These are phyloP conservation scores for Limonium bicolor DNA, from an alignment of 148 eudicot genomes.

Conservation along the genomic window DNA sequence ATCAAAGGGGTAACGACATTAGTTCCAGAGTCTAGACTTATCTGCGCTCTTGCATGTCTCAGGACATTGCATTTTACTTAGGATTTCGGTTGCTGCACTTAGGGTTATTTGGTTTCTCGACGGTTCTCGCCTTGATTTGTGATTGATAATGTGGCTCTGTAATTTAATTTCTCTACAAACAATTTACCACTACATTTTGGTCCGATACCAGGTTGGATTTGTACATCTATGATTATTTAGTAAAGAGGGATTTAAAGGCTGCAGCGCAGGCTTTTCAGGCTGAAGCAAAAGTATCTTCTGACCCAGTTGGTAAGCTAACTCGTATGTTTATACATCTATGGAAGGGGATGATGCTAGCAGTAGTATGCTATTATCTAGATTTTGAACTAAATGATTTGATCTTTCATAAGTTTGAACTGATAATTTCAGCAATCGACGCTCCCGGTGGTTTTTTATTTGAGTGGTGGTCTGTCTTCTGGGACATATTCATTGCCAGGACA, in stretches of 20 bases:
- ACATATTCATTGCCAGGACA: constrained; percentile 72
- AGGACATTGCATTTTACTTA: too few species aligned
- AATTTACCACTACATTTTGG: too few species aligned
- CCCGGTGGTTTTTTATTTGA: constrained; percentile 83
- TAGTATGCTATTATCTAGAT: not conserved
- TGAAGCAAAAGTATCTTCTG: constrained; percentile 78
- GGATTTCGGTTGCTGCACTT: too few species aligned
- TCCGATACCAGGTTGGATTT: constrained; percentile 53
- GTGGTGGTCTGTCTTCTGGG: constrained; percentile 94
- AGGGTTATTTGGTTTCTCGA: too few species aligned
- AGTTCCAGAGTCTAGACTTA: too few species aligned
- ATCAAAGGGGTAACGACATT: too few species aligned
- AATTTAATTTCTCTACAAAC: too few species aligned
- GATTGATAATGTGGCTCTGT: too few species aligned
- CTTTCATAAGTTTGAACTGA: constrained; percentile 1
- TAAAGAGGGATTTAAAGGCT: constrained; percentile 72
- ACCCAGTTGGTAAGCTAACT: constrained; percentile 55
- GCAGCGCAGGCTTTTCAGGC: constrained; percentile 74
- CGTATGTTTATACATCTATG: not conserved
- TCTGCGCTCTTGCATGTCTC: too few species aligned
- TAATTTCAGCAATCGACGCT: constrained; percentile 59
- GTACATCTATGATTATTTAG: constrained; percentile 65
- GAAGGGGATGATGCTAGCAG: not conserved
- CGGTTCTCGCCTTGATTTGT: too few species aligned
- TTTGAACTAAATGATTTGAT: not conserved